phyloP scores from a whole-genome alignment of 805 yeast genomes.

The Candida adriatica region DNA sequence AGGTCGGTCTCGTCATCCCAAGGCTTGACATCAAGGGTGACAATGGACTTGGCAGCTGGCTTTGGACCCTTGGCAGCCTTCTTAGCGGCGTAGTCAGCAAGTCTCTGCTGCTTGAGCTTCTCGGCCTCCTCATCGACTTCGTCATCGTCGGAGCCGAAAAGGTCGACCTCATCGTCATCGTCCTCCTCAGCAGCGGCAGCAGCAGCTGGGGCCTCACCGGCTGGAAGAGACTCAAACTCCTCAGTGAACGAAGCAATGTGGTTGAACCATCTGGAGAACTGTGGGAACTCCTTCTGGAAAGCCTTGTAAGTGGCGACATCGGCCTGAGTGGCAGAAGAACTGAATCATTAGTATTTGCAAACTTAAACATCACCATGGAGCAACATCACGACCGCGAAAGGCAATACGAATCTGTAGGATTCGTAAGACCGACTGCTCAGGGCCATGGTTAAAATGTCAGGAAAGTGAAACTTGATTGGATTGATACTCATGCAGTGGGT shows the following conservation, averaged over 20 bases:
- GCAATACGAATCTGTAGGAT: too few relatives aligned
- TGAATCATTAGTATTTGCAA: slow-evolving; percentile 26
- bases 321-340: slow-evolving; percentile 90
- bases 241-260: slow-evolving; percentile 92
- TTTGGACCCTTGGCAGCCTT: slow-evolving; percentile 96
- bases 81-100: slow-evolving; percentile 96
- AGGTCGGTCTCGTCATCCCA: slow-evolving; percentile 99
- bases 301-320: slow-evolving; percentile 93
- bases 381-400: too few relatives aligned
- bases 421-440: too few relatives aligned
- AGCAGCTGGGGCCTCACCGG: slow-evolving; percentile 47
- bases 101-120: slow-evolving; percentile 93
- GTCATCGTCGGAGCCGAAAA: slow-evolving; percentile 86
- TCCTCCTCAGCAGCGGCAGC: slow-evolving; percentile 56
- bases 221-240: slow-evolving; percentile 78
- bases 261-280: slow-evolving; percentile 97
- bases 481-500: slow-evolving; percentile 93
- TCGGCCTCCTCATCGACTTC: slow-evolving; percentile 97
- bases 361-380: too few relatives aligned
- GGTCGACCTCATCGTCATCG: slow-evolving; percentile 90
- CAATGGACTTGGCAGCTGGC: slow-evolving; percentile 97
- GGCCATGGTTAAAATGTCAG: too few relatives aligned
- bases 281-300: slow-evolving; percentile 87
- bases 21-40: slow-evolving; percentile 97
- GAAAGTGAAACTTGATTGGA: slow-evolving; percentile 36